These are phyloP conservation scores for Cladophialophora chaetospira DNA, from an alignment of 2,329 filamentous ascomycete genomes.

Conservation along the genomic window DNA sequence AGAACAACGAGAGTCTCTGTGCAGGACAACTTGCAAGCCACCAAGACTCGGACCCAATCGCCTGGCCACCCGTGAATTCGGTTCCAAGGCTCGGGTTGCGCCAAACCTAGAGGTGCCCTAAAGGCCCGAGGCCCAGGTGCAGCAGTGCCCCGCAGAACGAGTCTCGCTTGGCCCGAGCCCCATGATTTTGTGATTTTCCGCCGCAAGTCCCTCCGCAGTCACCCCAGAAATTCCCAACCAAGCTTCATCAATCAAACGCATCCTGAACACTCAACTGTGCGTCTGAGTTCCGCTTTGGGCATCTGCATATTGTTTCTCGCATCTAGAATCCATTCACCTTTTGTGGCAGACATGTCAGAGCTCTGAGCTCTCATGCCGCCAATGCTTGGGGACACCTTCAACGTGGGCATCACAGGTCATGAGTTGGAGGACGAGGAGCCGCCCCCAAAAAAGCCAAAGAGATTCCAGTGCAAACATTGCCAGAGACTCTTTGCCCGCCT, in stretches of 20 bases:
- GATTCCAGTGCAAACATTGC: conserved; percentile 37
- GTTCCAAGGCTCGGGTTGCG: too few species aligned
- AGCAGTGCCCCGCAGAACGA: background rate
- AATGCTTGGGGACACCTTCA: conserved; percentile 22
- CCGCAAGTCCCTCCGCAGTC: conserved; percentile 1
- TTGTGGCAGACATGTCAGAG: conserved; percentile 3
- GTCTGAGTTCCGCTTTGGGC: conserved; percentile 5
- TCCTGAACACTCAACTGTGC: background rate
- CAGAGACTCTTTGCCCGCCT: conserved; percentile 38
- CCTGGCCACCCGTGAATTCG: background rate
- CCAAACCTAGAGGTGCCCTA: too few species aligned
- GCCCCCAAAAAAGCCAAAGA: conserved; percentile 45
- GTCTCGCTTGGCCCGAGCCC: conserved; percentile 4
- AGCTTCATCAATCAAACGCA: conserved; percentile 5
- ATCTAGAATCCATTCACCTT: background rate
- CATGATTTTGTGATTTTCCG: conserved; percentile 5
- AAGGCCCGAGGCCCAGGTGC: too few species aligned
- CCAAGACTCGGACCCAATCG: background rate
- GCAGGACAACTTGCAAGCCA: too few species aligned
- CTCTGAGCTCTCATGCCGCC: conserved; percentile 1
- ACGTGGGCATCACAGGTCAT: conserved; percentile 12
- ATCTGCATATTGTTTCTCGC: background rate
- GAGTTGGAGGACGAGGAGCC: conserved; percentile 20
- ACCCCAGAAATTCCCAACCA: conserved; percentile 10
- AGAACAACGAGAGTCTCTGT: too few species aligned